phyloP scores from a whole-genome alignment of 2,329 filamentous ascomycete genomes.

The Aspergillus luchuensis region DNA sequence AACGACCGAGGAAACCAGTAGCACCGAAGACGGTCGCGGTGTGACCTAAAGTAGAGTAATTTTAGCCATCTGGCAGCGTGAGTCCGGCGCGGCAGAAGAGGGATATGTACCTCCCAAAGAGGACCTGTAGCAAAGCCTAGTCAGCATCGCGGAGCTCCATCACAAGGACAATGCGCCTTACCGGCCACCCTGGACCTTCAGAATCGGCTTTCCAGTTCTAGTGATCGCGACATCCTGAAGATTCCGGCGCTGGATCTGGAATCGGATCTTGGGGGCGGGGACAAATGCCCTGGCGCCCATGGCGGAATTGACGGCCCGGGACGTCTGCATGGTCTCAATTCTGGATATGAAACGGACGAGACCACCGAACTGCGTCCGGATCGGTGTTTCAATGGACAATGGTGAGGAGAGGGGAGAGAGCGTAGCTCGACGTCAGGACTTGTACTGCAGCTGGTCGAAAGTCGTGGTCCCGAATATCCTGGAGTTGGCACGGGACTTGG shows the following conservation, averaged over 20 bases:
- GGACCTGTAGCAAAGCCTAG: constrained; percentile 57
- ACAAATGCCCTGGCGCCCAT: constrained; percentile 41
- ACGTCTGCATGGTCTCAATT: constrained; percentile 49
- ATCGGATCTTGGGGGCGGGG: constrained; percentile 41
- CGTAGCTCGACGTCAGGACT: constrained; percentile 32
- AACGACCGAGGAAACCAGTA: constrained; percentile 91
- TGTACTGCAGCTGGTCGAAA: constrained; percentile 26
- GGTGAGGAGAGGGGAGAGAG: constrained; percentile 30
- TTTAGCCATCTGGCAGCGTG: constrained; percentile 29
- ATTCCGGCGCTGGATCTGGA: constrained; percentile 50
- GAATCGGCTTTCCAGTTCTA: constrained; percentile 91
- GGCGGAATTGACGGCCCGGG: constrained; percentile 46
- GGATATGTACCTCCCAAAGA: constrained; percentile 74
- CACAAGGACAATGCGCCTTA: constrained; percentile 49
- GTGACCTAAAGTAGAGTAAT: constrained; percentile 64
- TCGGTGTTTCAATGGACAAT: constrained; percentile 23
- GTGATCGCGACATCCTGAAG: constrained; percentile 88
- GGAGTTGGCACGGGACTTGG: constrained; percentile 34
- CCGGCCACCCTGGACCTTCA: constrained; percentile 87
- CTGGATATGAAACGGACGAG: constrained; percentile 29
- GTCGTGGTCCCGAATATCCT: constrained; percentile 23
- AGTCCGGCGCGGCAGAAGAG: constrained; percentile 20
- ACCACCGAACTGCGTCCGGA: constrained; percentile 29
- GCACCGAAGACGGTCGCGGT: constrained; percentile 98
- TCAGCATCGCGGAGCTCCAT: constrained; percentile 25